These are phyloP conservation scores for Aspergillus mulundensis DNA, from an alignment of 495 filamentous ascomycete genomes.

Conservation along the genomic window DNA sequence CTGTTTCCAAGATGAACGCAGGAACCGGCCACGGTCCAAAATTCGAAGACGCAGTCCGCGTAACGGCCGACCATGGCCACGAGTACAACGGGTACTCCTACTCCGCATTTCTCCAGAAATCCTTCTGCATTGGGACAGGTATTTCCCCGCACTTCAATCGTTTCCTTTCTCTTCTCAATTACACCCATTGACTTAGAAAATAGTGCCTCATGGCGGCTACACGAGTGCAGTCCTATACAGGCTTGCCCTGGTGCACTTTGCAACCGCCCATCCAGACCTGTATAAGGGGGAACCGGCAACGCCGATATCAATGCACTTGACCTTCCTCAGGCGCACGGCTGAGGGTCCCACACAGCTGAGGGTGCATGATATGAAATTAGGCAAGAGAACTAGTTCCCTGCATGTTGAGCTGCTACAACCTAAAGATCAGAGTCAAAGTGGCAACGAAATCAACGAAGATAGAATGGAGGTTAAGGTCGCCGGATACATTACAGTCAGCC, in stretches of 20 bases:
- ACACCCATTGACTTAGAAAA: not conserved
- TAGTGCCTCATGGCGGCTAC: constrained; percentile 83
- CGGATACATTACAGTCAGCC: constrained; percentile 65
- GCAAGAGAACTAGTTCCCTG: constrained; percentile 63
- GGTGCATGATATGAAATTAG: constrained; percentile 70
- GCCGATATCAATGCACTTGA: constrained; percentile 60
- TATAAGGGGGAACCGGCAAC: constrained; percentile 55
- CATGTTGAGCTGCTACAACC: constrained; percentile 61
- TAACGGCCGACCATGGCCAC: constrained; percentile 54
- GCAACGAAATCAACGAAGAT: not conserved
- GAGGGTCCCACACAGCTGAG: constrained; percentile 58
- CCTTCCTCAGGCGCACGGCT: constrained; percentile 67
- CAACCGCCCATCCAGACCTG: constrained; percentile 54
- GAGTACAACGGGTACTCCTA: too few relatives aligned
- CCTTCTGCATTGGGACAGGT: constrained; percentile 73
- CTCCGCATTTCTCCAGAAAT: constrained; percentile 49
- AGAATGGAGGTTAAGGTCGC: constrained; percentile 54
- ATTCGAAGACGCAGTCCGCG: constrained; percentile 56
- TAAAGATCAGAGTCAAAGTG: constrained; percentile 15
- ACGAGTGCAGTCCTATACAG: constrained; percentile 61
- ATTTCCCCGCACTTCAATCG: not conserved
- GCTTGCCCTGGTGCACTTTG: constrained; percentile 60
- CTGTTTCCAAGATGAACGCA: not conserved
- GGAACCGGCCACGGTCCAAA: constrained; percentile 23
- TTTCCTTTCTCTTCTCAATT: not conserved